phyloP scores from a whole-genome alignment of 257 asterid species.

The Solanum dulcamara region DNA sequence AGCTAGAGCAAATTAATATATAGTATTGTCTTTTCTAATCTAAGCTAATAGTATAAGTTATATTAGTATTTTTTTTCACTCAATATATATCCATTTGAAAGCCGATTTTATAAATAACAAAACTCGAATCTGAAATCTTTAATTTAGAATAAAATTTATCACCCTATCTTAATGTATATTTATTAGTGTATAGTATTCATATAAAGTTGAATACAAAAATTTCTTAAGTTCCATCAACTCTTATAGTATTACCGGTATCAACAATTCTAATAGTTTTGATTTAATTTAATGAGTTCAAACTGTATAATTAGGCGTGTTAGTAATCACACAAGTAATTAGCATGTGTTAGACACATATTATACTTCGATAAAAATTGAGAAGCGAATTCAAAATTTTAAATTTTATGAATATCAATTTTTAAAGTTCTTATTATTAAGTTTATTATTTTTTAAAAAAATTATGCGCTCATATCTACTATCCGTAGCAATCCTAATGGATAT shows the following conservation, averaged over 20 bases:
- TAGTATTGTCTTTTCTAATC: background rate
- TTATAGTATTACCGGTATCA: background rate
- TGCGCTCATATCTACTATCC: background rate
- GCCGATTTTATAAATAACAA: background rate
- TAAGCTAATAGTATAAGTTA: background rate
- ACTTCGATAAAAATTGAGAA: background rate
- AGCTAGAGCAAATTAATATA: background rate
- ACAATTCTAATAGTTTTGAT: background rate
- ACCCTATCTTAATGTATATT: background rate
- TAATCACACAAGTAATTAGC: background rate
- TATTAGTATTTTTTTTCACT: too few species aligned
- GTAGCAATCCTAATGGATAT: background rate
- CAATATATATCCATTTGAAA: rapidly evolving
- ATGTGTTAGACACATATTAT: background rate
- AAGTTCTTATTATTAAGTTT: background rate
- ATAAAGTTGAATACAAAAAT: background rate
- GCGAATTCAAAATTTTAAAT: background rate
- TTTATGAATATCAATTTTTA: background rate
- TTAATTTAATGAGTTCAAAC: background rate
- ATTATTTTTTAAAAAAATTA: background rate
- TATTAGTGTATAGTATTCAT: background rate
- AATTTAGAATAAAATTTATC: background rate
- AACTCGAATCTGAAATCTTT: background rate
- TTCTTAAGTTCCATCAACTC: background rate
- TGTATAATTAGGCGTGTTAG: background rate